These are phyloP conservation scores for Rubroshorea leprosula DNA, from an alignment of 345 rosid genomes.

Conservation along the genomic window DNA sequence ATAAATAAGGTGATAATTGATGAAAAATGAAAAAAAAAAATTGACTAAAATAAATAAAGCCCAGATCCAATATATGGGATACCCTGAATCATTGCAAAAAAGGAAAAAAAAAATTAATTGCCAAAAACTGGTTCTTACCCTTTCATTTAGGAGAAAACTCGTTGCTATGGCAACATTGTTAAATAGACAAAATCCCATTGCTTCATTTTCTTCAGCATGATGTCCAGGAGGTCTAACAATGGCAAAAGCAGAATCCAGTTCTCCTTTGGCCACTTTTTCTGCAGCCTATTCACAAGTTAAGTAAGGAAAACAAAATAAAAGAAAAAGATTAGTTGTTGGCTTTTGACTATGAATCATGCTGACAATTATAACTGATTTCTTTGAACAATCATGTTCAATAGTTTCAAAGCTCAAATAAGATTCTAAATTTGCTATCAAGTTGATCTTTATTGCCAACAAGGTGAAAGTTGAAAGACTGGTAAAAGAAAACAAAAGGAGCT, in stretches of 20 bases:
- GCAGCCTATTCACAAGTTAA: constrained; percentile 34
- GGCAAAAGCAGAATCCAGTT: constrained; percentile 74
- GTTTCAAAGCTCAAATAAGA: too few species aligned
- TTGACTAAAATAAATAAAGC: not conserved
- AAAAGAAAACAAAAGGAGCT: too few species aligned
- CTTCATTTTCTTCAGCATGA: constrained; percentile 81
- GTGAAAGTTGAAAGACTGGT: too few species aligned
- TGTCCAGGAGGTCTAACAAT: constrained; percentile 99
- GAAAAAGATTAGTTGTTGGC: too few species aligned
- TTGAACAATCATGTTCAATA: too few species aligned
- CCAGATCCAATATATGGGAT: too few species aligned
- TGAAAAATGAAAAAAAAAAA: constrained; percentile 7
- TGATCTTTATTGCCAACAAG: too few species aligned
- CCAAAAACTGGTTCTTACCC: constrained; percentile 36
- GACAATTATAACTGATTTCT: too few species aligned
- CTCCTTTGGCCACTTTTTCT: constrained; percentile 78
- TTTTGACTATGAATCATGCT: too few species aligned
- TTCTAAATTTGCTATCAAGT: too few species aligned
- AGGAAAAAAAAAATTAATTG: not conserved
- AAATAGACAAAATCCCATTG: constrained; percentile 92
- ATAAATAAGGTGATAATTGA: constrained; percentile 7
- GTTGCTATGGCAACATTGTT: constrained; percentile 94
- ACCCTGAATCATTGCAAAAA: not conserved
- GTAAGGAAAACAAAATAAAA: not conserved
- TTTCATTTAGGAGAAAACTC: constrained; percentile 55